Conservation (phyloP, 2,329 filamentous ascomycete genomes). For the Fusarium globosum region DNA sequence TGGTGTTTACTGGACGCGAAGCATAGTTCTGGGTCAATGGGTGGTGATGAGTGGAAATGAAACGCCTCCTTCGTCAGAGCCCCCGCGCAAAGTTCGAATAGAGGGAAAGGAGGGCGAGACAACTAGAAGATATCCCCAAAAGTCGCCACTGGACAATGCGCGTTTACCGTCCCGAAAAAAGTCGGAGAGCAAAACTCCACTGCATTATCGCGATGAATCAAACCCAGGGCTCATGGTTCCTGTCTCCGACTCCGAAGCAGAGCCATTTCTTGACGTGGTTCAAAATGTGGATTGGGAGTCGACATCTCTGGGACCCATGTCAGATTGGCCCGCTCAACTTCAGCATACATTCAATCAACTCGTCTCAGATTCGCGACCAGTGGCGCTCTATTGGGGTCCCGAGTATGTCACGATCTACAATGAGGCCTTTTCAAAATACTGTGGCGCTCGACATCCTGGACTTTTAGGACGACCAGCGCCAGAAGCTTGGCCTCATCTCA, state of each 20-base stretch:
- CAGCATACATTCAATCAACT: constrained; percentile 58
- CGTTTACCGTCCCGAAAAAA: constrained; percentile 36
- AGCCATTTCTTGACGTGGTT: constrained; percentile 54
- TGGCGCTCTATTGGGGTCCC: constrained; percentile 73
- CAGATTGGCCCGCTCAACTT: constrained; percentile 59
- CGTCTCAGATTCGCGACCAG: constrained; percentile 59
- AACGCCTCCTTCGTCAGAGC: constrained; percentile 46
- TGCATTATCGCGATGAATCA: constrained; percentile 47
- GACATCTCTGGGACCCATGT: constrained; percentile 60
- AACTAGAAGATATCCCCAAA: constrained; percentile 37
- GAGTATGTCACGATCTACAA: constrained; percentile 74
- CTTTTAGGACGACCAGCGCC: constrained; percentile 70
- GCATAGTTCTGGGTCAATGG: constrained; percentile 50
- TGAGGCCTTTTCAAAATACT: constrained; percentile 71
- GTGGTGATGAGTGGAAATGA: constrained; percentile 55
- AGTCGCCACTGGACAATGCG: constrained; percentile 37
- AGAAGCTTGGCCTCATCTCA: constrained; percentile 69
- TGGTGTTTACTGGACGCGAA: constrained; percentile 53
- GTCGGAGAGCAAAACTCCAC: constrained; percentile 41
- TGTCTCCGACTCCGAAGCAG: constrained; percentile 50
- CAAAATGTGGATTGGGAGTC: constrained; percentile 59
- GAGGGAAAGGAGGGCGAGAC: constrained; percentile 40
- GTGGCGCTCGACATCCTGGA: constrained; percentile 71
- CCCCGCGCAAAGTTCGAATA: constrained; percentile 48
- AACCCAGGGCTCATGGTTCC: constrained; percentile 49